phyloP scores from a whole-genome alignment of 164 flowering plant species.

The Magnolia officinalis region DNA sequence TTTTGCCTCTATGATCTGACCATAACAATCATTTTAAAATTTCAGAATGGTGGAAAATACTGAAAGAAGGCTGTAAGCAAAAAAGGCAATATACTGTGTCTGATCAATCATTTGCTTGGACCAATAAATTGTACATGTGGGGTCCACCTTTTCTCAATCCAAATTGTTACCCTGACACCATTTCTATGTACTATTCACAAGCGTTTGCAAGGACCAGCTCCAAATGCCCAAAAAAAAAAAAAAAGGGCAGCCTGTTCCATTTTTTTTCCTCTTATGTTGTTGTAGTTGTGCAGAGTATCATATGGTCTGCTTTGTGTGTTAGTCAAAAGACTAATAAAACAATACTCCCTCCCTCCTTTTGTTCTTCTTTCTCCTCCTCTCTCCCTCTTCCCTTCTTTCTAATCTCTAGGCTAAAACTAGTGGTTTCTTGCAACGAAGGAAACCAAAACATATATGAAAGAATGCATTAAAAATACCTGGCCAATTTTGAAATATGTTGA shows the following conservation, averaged over 20 bases:
- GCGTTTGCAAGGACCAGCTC: too few species aligned
- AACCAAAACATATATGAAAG: not conserved
- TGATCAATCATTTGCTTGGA: not conserved
- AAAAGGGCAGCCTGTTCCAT: too few species aligned
- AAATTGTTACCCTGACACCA: not conserved
- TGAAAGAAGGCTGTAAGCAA: not conserved
- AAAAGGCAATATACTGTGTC: not conserved
- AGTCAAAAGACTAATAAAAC: too few species aligned
- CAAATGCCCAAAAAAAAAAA: too few species aligned
- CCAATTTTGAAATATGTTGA: conserved; percentile 72
- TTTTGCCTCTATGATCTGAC: conserved; percentile 88
- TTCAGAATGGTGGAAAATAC: not conserved
- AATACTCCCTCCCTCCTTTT: too few species aligned
- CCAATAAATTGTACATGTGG: not conserved
- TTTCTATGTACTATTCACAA: too few species aligned
- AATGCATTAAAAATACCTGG: conserved; percentile 49
- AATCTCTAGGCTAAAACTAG: not conserved
- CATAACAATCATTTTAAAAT: conserved; percentile 1
- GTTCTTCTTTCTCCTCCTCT: too few species aligned
- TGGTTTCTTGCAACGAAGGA: not conserved
- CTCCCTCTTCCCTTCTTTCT: too few species aligned
- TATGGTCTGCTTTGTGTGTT: too few species aligned
- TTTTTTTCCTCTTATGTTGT: too few species aligned
- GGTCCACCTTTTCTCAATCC: not conserved
- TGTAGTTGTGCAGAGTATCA: too few species aligned